Conservation (phyloP, 75 land plant genomes). For the Cryptomeria japonica region DNA sequence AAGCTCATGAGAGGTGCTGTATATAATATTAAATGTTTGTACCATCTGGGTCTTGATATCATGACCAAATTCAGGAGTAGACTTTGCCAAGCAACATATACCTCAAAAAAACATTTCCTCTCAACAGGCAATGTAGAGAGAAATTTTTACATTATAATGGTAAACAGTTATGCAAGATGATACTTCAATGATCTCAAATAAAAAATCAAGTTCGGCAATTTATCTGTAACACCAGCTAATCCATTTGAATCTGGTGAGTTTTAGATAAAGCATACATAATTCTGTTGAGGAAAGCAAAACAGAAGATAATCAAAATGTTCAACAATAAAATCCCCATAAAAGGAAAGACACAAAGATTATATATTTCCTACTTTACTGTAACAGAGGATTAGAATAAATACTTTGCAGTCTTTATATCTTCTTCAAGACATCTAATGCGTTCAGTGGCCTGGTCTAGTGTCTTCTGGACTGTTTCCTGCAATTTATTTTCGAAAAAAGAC, state of each 20-base stretch:
- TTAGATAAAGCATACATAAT: neutral
- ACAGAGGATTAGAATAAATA: constrained; percentile 8
- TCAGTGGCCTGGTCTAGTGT: constrained; percentile 51
- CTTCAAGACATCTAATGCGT: constrained; percentile 63
- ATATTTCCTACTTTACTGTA: neutral
- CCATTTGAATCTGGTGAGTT: neutral
- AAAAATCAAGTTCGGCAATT: neutral
- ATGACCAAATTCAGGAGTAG: neutral
- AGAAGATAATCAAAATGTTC: neutral
- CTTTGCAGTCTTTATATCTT: constrained; percentile 63
- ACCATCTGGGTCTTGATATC: neutral
- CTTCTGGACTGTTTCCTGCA: constrained; percentile 57
- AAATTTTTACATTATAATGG: neutral
- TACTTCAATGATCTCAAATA: neutral
- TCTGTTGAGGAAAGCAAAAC: neutral
- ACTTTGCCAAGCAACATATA: neutral
- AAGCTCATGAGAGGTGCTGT: neutral
- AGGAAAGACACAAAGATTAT: neutral
- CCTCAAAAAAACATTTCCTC: neutral
- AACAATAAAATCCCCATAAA: neutral
- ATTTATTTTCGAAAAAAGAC: neutral
- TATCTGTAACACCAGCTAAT: neutral
- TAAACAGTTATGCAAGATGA: neutral
- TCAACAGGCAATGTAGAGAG: neutral
- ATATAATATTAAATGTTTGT: neutral